These are phyloP conservation scores for Kodamaea fukazawae DNA, from an alignment of 805 yeast genomes.

Conservation along the genomic window DNA sequence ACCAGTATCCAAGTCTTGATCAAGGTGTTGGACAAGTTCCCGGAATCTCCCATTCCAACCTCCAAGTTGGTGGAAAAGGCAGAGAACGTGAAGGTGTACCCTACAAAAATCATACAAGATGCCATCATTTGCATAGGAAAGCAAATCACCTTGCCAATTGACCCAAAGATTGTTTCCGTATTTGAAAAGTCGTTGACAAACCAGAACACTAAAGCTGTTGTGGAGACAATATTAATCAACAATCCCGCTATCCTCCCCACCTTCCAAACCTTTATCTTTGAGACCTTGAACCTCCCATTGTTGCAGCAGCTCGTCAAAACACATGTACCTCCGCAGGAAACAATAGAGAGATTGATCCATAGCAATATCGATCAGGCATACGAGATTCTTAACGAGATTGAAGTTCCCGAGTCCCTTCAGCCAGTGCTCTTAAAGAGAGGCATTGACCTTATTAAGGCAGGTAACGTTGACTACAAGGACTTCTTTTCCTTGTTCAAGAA, in stretches of 20 bases:
- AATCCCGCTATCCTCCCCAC: neutral
- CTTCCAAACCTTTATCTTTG: conserved; percentile 4
- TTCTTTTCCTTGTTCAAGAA: conserved; percentile 8
- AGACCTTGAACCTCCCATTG: conserved; percentile 1
- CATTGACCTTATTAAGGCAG: neutral
- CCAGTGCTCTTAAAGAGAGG: neutral
- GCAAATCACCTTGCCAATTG: neutral
- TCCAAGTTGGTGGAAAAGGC: conserved; percentile 14
- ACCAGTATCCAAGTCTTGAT: no score
- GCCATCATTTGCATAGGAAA: conserved; percentile 24
- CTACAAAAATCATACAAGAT: conserved; percentile 29
- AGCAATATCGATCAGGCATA: no score
- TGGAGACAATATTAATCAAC: no score
- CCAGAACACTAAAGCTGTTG: no score
- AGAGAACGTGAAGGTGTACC: conserved; percentile 20
- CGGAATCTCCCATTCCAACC: neutral
- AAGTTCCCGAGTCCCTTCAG: no score
- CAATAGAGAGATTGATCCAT: no score
- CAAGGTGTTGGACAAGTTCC: no score
- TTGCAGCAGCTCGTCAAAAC: neutral
- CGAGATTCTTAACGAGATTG: no score
- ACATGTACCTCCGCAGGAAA: no score
- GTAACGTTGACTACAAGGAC: neutral
- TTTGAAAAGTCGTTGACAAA: conserved; percentile 22
- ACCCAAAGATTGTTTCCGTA: conserved; percentile 11